Percentiles rank a stretch among this genome's conserved stretches.
These are phyloP conservation scores for Monilinia polystroma DNA, from an alignment of 2,329 filamentous ascomycete genomes.

Conservation along the genomic window DNA sequence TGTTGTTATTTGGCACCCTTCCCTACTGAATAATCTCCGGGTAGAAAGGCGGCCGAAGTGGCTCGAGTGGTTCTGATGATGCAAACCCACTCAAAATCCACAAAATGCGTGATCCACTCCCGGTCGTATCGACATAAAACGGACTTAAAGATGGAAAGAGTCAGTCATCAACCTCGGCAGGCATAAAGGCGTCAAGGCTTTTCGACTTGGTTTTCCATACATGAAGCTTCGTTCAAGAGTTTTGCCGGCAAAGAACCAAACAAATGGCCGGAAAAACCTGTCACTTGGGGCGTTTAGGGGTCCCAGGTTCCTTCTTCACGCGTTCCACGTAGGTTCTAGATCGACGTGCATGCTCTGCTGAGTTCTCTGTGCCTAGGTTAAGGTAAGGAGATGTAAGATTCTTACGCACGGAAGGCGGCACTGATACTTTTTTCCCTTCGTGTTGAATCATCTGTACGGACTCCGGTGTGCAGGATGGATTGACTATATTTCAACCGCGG, in stretches of 20 bases:
- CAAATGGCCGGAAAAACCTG: background rate
- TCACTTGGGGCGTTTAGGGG: too few species aligned
- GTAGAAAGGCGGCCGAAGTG: background rate
- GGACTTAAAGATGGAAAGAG: background rate
- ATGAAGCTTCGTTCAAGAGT: too few species aligned
- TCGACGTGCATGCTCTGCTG: background rate
- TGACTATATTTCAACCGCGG: too few species aligned
- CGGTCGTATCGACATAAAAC: conserved; percentile 1
- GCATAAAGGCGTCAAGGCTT: background rate
- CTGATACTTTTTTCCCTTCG: background rate
- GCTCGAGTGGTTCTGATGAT: background rate
- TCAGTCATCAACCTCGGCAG: conserved; percentile 3
- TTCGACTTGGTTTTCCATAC: background rate
- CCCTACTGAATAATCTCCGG: conserved; percentile 11
- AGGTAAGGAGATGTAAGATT: background rate
- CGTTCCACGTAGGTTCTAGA: conserved; percentile 13
- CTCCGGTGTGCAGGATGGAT: too few species aligned
- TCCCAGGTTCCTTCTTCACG: background rate
- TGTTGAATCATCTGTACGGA: too few species aligned
- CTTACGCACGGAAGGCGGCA: conserved; percentile 1
- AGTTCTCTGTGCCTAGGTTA: too few species aligned
- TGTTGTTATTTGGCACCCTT: background rate
- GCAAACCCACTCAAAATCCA: conserved; percentile 7
- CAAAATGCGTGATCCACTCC: background rate
- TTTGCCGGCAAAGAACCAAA: background rate